Conservation (phyloP, 352 stramenopile species). For the Blastocystis sp. region DNA sequence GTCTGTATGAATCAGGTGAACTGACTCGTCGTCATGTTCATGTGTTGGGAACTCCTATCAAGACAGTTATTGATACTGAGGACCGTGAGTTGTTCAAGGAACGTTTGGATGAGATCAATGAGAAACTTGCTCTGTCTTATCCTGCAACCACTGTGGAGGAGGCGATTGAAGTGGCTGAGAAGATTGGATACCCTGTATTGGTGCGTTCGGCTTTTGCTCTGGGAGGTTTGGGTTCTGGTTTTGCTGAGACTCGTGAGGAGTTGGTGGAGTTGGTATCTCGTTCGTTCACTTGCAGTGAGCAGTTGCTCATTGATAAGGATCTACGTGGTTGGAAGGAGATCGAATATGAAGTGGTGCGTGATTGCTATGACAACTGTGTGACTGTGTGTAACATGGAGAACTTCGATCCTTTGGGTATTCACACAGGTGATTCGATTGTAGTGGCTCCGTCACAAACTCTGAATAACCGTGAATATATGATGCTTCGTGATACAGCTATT, state of each 20-base stretch:
- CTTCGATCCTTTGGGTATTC: slow-evolving; percentile 89
- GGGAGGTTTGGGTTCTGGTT: slow-evolving; percentile 89
- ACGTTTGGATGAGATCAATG: slow-evolving; percentile 87
- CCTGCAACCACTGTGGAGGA: slow-evolving; percentile 81
- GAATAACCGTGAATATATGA: slow-evolving; percentile 90
- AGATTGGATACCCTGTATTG: slow-evolving; percentile 90
- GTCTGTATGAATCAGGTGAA: slow-evolving; percentile 83
- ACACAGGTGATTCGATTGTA: slow-evolving; percentile 94
- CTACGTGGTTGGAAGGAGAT: slow-evolving; percentile 94
- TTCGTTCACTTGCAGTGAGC: slow-evolving; percentile 70
- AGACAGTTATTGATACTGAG: slow-evolving; percentile 91
- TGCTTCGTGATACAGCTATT: slow-evolving; percentile 88
- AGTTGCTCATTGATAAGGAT: slow-evolving; percentile 94
- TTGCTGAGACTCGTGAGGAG: slow-evolving; percentile 82
- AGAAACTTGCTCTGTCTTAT: slow-evolving; percentile 88
- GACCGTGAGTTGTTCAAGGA: slow-evolving; percentile 90
- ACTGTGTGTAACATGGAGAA: slow-evolving; percentile 98
- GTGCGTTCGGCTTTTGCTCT: slow-evolving; percentile 91
- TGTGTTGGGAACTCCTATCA: slow-evolving; percentile 90
- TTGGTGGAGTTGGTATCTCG: slow-evolving; percentile 70
- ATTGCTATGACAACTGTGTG: slow-evolving; percentile 89
- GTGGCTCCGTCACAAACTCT: slow-evolving; percentile 91
- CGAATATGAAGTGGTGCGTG: slow-evolving; percentile 94
- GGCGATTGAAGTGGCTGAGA: slow-evolving; percentile 78
- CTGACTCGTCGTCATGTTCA: slow-evolving; percentile 84